Conservation (phyloP, 495 filamentous ascomycete genomes). For the Choiromyces venosus region DNA sequence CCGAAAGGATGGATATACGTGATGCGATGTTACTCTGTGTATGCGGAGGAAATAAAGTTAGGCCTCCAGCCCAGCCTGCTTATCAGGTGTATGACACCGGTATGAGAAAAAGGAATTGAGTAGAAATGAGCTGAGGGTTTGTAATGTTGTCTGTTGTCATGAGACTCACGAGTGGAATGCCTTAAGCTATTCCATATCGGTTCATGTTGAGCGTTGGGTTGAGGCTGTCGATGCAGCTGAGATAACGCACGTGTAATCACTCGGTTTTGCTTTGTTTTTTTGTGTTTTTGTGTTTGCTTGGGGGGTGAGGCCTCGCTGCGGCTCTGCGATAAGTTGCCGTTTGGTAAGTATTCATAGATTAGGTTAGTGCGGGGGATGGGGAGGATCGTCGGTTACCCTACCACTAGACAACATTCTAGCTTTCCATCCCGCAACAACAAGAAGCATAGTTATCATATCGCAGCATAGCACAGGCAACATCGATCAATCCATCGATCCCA, state of each 20-base stretch:
- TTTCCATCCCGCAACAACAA: background rate
- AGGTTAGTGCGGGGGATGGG: background rate
- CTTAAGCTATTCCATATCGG: background rate
- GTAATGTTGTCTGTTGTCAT: background rate
- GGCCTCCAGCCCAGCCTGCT: background rate
- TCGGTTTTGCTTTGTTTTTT: background rate
- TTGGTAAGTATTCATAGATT: background rate
- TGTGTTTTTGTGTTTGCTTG: background rate
- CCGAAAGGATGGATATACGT: background rate
- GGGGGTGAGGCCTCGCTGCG: background rate
- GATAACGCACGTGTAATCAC: background rate
- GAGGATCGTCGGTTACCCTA: background rate
- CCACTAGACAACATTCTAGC: background rate
- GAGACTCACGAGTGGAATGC: background rate
- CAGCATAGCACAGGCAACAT: too few species aligned
- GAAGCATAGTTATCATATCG: too few species aligned
- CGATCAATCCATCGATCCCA: background rate
- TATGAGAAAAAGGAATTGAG: background rate
- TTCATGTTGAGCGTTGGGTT: background rate
- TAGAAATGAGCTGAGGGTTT: background rate
- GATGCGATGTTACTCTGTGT: conserved; percentile 2
- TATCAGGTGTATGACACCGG: too few species aligned
- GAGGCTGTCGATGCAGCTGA: background rate
- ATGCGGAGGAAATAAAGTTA: background rate
- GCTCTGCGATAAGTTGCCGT: conserved; percentile 2